Percentiles rank a stretch among this genome's conserved stretches.
phyloP scores from a whole-genome alignment of 2,329 filamentous ascomycete species.

The Pseudogymnoascus sp. region DNA sequence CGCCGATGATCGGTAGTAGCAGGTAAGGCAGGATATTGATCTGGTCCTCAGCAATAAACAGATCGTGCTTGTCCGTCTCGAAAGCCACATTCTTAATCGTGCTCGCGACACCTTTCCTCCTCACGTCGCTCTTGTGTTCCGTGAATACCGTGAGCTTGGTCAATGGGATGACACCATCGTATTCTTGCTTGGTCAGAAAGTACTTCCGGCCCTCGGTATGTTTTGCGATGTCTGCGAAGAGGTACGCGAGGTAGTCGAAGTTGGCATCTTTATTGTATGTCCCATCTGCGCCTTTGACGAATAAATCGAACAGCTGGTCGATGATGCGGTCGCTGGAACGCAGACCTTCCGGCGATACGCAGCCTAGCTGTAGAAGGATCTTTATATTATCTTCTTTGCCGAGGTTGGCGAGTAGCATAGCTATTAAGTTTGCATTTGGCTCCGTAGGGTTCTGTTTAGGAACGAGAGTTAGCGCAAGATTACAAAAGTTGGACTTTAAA shows the following conservation, averaged over 20 bases:
- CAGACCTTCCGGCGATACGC: constrained; percentile 60
- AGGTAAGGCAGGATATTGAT: constrained; percentile 84
- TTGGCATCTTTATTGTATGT: constrained; percentile 76
- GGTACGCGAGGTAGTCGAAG: constrained; percentile 88
- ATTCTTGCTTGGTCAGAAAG: constrained; percentile 64
- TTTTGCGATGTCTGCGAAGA: constrained; percentile 89
- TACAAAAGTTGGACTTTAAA: constrained; percentile 10
- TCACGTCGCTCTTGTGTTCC: constrained; percentile 73
- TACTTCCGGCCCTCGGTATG: constrained; percentile 66
- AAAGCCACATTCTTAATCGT: constrained; percentile 94
- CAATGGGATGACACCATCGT: constrained; percentile 78
- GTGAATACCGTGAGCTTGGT: constrained; percentile 93
- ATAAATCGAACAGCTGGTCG: constrained; percentile 90
- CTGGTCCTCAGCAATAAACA: constrained; percentile 61
- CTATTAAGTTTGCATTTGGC: constrained; percentile 71
- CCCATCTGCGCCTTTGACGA: constrained; percentile 82
- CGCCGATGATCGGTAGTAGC: constrained; percentile 77
- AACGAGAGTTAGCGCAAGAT: constrained; percentile 15
- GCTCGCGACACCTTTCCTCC: constrained; percentile 87
- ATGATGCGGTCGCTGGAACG: constrained; percentile 66
- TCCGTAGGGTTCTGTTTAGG: constrained; percentile 57
- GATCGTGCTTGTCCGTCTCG: constrained; percentile 62
- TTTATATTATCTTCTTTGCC: constrained; percentile 71
- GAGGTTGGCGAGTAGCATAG: constrained; percentile 91
- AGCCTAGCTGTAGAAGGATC: constrained; percentile 59